Base-by-base conservation (phyloP, 192 early-diverging fungal genomes). In the Coemansia sp. region DNA sequence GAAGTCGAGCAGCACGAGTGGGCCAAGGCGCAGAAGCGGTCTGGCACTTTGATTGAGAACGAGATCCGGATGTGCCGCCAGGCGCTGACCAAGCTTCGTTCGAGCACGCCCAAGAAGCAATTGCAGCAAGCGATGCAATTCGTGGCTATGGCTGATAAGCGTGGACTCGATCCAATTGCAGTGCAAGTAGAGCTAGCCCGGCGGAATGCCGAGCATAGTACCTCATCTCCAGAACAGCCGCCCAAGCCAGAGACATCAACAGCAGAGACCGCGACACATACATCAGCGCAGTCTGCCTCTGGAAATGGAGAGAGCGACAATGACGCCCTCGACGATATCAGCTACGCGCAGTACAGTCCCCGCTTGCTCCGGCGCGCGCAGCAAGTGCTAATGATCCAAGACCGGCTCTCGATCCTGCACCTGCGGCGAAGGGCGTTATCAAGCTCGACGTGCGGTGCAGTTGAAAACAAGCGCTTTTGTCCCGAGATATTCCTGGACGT, bases 401-500 rank as follows among this genome's bases (percentile, higher is more conserved):
- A 94, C 57, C 89, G 91, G 9, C 85, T 90, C 6, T 75, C 86
- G 55, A 90, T 92, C 55, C 84, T 99, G 52, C 88, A 92, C 69
- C 86, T 90, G 67, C 91, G 97, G 23, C 66, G 92, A n/a, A 86
- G 89, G 49, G 94, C 95, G 6, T 68, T 95, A 16, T 89, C 91
- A 32, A 91, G 90, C 70, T 88, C 92, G 17, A 88, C 92, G 49
- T 99, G 97, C 69, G 85, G 87, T 50, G 85, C 86, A n/a, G 73
- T 88, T 5, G 91, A 91, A 35, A 94, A 93, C 84, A 94, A 93
- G 85, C 82, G 88, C n/a, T 90, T 94, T 66, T 99, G 97, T 67
- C 97, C 97, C 10, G 97, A 99, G 82, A 90, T 92, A 3, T 97
- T 96, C 73, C 78, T 98, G 66, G 90, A 91, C 33, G 92, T 95